Evolutionary conservation across 2,329 filamentous ascomycete species (phyloP).

Genomic region (Stromatinia cepivora): DNA sequence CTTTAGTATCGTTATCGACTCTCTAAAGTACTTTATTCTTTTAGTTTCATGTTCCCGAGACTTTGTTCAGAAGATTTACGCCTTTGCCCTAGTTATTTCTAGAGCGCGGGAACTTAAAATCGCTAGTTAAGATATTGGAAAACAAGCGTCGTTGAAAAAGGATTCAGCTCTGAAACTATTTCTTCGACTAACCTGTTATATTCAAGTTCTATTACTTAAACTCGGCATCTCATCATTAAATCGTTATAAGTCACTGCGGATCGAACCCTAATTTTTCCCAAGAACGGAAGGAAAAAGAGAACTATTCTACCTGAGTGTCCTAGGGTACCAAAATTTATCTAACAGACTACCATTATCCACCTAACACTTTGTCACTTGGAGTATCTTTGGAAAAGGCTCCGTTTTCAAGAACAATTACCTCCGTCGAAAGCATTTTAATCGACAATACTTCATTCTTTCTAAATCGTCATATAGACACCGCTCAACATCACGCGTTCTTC

Average conservation of each 20-base stretch:
- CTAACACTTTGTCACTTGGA: conserved; percentile 13
- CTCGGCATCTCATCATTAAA: conserved; percentile 19
- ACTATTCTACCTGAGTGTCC: conserved; percentile 4
- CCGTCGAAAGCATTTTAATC: conserved; percentile 1
- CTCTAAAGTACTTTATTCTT: conserved; percentile 34
- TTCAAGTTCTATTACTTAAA: conserved; percentile 17
- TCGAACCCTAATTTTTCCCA: conserved; percentile 13
- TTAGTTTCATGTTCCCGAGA: conserved; percentile 40
- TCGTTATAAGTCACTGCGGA: conserved; percentile 14
- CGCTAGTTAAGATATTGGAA: conserved; percentile 19
- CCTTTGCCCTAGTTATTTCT: conserved; percentile 22
- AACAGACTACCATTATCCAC: conserved; percentile 15
- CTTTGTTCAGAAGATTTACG: conserved; percentile 31
- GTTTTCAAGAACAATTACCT: neutral
- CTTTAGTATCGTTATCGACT: conserved; percentile 10
- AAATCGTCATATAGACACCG: conserved; percentile 16
- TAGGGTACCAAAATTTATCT: conserved; percentile 14
- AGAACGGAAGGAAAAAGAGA: conserved; percentile 3
- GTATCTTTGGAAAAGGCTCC: conserved; percentile 15
- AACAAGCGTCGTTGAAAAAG: conserved; percentile 14
- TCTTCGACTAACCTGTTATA: conserved; percentile 19
- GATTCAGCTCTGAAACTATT: conserved; percentile 20
- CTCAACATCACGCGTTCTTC: neutral
- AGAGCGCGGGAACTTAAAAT: conserved; percentile 17
- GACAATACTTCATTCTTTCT: neutral